Evolutionary conservation across 31 red algal species (phyloP).

Genomic region (Asparagopsis taxiformis): DNA sequence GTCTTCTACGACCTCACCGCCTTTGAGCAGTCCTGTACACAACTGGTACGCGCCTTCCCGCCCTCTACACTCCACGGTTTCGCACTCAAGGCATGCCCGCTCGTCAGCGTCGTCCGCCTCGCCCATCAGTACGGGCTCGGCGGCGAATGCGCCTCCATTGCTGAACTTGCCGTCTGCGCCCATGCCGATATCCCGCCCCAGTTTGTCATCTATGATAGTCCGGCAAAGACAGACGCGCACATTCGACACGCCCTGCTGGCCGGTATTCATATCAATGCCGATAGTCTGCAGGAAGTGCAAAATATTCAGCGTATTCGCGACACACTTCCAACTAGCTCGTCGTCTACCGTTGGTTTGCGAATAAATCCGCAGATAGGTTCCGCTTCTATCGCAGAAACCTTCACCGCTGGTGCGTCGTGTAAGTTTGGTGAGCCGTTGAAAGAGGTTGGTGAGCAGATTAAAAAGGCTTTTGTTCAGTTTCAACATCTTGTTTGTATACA

Average conservation of each 20-base stretch:
- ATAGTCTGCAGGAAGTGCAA: constrained; percentile 55
- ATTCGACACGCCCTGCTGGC: constrained; percentile 25
- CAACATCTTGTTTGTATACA: constrained; percentile 52
- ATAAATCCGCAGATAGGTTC: constrained; percentile 76
- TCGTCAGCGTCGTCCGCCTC: constrained; percentile 28
- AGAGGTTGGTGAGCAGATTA: constrained; percentile 41
- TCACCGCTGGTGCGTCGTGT: constrained; percentile 52
- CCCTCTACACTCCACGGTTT: constrained; percentile 47
- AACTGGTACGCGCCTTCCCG: constrained; percentile 49
- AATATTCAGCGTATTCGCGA: constrained; percentile 11
- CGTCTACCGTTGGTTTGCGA: constrained; percentile 49
- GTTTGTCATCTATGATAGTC: constrained; percentile 74
- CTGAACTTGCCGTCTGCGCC: constrained; percentile 47
- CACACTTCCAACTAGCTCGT: neutral
- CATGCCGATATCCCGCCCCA: constrained; percentile 30
- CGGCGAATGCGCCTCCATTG: constrained; percentile 77
- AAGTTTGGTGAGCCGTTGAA: constrained; percentile 78
- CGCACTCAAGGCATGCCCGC: constrained; percentile 77
- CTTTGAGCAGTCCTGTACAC: constrained; percentile 16
- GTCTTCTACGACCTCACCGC: constrained; percentile 59
- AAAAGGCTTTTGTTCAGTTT: constrained; percentile 30
- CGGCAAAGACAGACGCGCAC: constrained; percentile 72
- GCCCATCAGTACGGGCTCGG: constrained; percentile 43
- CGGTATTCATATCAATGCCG: constrained; percentile 66
- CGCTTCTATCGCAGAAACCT: constrained; percentile 54